Percentiles rank a stretch among this genome's conserved stretches.
These are phyloP conservation scores for Penicillium argentinense DNA, from an alignment of 495 filamentous ascomycete species.

Conservation along the genomic window DNA sequence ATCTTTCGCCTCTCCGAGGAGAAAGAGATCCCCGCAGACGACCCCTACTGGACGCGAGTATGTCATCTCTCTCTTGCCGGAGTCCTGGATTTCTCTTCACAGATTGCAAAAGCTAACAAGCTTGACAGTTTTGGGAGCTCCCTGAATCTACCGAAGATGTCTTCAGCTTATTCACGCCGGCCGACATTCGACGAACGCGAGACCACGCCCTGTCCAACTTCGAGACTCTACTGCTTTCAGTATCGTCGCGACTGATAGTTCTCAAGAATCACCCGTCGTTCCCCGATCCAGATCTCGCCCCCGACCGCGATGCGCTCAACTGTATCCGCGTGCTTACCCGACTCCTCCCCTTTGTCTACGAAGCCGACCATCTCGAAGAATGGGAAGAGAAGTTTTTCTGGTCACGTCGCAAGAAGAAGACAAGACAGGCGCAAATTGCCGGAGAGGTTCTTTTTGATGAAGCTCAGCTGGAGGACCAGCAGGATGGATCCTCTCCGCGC, in stretches of 20 bases:
- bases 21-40: slow-evolving; percentile 80
- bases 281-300: slow-evolving; percentile 84
- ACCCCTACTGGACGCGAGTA: slow-evolving; percentile 92
- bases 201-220: slow-evolving; percentile 86
- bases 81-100: no score
- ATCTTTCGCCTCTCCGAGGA: slow-evolving; percentile 96
- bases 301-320: slow-evolving; percentile 86
- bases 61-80: slow-evolving; percentile 14
- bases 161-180: slow-evolving; percentile 92
- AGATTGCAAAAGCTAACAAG: slow-evolving; percentile 2
- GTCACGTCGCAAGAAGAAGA: slow-evolving; percentile 67
- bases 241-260: slow-evolving; percentile 75
- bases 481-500: slow-evolving; percentile 39
- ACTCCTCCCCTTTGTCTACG: slow-evolving; percentile 88
- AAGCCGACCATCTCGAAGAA: slow-evolving; percentile 76
- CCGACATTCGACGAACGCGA: slow-evolving; percentile 88
- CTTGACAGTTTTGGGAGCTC: slow-evolving; percentile 87
- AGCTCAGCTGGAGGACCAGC: slow-evolving; percentile 50
- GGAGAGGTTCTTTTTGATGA: slow-evolving; percentile 89
- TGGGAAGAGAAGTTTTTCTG: slow-evolving; percentile 98
- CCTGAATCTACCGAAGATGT: slow-evolving; percentile 95
- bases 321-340: slow-evolving; percentile 92
- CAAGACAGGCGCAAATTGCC: slow-evolving; percentile 48
- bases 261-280: slow-evolving; percentile 89
- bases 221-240: slow-evolving; percentile 82